These are phyloP conservation scores for Volvox reticuliferus DNA, from an alignment of 139 green algal genomes.

Conservation along the genomic window DNA sequence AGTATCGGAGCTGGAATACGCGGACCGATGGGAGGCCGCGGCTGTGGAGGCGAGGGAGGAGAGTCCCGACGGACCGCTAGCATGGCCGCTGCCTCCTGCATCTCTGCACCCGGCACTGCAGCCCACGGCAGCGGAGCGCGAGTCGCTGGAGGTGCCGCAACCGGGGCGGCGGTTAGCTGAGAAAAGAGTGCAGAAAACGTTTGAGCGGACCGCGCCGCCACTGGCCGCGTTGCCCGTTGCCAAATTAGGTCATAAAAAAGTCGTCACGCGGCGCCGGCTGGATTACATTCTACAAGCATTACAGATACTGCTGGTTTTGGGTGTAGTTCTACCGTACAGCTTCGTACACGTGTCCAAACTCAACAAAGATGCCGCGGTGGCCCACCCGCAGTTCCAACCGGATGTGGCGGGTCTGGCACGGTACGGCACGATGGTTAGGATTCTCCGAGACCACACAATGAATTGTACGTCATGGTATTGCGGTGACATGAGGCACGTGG, in stretches of 20 bases:
- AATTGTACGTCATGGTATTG: background rate
- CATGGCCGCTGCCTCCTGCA: background rate
- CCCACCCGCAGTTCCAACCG: background rate
- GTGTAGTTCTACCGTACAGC: background rate
- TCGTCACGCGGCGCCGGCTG: background rate
- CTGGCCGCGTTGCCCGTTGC: background rate
- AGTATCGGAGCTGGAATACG: no score
- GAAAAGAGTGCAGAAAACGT: background rate
- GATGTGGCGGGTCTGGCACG: background rate
- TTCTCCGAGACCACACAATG: slow-evolving; percentile 14
- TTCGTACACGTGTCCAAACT: background rate
- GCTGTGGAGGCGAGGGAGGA: no score
- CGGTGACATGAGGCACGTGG: background rate
- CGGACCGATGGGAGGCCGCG: no score
- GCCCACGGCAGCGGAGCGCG: background rate
- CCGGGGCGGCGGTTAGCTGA: background rate
- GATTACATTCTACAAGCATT: background rate
- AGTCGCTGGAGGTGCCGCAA: background rate
- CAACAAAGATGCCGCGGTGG: background rate
- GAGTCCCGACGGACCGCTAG: background rate
- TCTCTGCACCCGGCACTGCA: background rate
- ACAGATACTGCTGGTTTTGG: background rate
- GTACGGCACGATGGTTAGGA: slow-evolving; percentile 10
- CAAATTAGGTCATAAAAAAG: background rate
- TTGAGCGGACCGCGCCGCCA: background rate